Base-by-base conservation (phyloP, 169 alveolate species). In the Cryptosporidium meleagridis region DNA sequence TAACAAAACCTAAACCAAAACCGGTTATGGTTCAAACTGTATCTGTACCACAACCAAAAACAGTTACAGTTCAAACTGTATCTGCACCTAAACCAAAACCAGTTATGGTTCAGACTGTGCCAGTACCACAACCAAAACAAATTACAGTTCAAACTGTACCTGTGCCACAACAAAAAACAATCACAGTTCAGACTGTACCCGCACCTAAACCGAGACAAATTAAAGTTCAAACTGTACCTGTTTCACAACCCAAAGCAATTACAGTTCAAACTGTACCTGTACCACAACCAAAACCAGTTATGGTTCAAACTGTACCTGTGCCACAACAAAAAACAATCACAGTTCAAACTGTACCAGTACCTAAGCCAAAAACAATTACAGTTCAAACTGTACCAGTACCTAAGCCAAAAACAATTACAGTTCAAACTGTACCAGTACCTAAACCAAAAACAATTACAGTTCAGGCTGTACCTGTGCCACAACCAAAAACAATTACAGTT, bases 1-100 rank as follows among this genome's bases (percentile, higher is more conserved):
- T 31, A 31, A 31, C 18, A 18, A 53, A 72, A 72, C 85, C 85
- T 8, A 5, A 62, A 9, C 70, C 70, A 33, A 72, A 31, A 26
- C 52, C 69, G 4, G 37, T 26, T 72, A 0, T 18, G 0, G 3
- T 72, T 26, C 39, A 29, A 7, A 51, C 48, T 0, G 35, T 71
- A 45, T 5, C 85, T 14, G 51, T 51, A 33, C 71, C 70, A 53
- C 2, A 69, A 37, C 84, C 84, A 72, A 72, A 52, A 58, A 41
- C 21, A 6, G 10, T 16, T 53, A 1, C 7, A 16, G 0, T 53
- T 18, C 62, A 53, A 14, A 23, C 62, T 0, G 67, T 55, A 65
- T 31, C 35, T 21, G 26, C 2, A 18, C 84, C 84, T 2, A 61
- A 45, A 18, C 84, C 53, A 45, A 45, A 69, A 55, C 53, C 21